phyloP scores from a whole-genome alignment of 2,329 filamentous ascomycete genomes.

The Neonectria hederae region DNA sequence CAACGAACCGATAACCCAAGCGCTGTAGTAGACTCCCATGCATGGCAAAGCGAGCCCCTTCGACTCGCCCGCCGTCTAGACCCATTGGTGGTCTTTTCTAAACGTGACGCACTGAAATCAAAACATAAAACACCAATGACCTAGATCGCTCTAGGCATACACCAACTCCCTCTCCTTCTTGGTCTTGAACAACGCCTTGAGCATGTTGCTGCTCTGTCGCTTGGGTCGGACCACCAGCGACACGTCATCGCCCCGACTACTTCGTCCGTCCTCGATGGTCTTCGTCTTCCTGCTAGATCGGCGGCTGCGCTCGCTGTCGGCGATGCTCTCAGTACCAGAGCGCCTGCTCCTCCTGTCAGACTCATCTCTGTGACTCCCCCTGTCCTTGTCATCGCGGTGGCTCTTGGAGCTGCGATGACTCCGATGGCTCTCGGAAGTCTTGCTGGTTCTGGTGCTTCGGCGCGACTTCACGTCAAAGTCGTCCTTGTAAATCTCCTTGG shows the following conservation, averaged over 20 bases:
- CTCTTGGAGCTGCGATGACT: slow-evolving; percentile 43
- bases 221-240: slow-evolving; percentile 58
- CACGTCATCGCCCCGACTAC: slow-evolving; percentile 48
- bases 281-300: slow-evolving; percentile 42
- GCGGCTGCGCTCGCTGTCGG: slow-evolving; percentile 48
- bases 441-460: slow-evolving; percentile 47
- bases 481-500: slow-evolving; percentile 49
- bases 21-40: slow-evolving; percentile 22
- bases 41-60: slow-evolving; percentile 16
- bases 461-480: slow-evolving; percentile 53
- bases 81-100: slow-evolving; percentile 20
- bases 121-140: slow-evolving; percentile 5
- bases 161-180: slow-evolving; percentile 53
- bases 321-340: slow-evolving; percentile 47
- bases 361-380: slow-evolving; percentile 34
- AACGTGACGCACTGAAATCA: slow-evolving; percentile 21
- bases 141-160: slow-evolving; percentile 37
- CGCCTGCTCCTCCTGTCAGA: slow-evolving; percentile 33
- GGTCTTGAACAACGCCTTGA: slow-evolving; percentile 67
- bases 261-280: slow-evolving; percentile 50
- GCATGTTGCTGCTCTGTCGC: slow-evolving; percentile 60
- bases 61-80: slow-evolving; percentile 16
- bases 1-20: slow-evolving; percentile 4
- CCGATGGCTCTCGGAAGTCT: slow-evolving; percentile 42
- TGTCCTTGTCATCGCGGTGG: slow-evolving; percentile 32